A percentile compares a stretch with the other conserved stretches of the same genome.
phyloP scores from a whole-genome alignment of 164 flowering plant species.

The Cinnamomum chago region DNA sequence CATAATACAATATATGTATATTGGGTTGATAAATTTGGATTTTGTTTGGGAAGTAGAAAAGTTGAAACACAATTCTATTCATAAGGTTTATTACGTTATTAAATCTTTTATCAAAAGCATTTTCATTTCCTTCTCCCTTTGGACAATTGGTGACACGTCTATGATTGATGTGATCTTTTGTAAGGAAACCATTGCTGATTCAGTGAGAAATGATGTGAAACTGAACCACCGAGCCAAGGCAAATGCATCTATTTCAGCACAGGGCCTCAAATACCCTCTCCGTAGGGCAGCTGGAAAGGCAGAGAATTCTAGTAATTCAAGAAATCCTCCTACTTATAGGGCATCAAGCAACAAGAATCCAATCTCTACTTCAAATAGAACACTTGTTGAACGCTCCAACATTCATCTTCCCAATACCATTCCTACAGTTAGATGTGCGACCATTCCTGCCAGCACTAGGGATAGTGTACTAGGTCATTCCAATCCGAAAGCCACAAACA shows the following conservation, averaged over 20 bases:
- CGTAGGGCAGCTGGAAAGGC: constrained; percentile 2
- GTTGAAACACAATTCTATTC: neutral
- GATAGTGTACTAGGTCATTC: neutral
- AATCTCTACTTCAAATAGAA: neutral
- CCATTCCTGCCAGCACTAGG: neutral
- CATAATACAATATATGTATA: no score
- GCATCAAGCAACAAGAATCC: constrained; percentile 5
- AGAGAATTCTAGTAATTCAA: constrained; percentile 5
- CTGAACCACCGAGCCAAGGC: constrained; percentile 7
- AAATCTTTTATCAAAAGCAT: neutral
- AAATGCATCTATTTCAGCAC: constrained; percentile 4
- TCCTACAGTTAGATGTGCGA: neutral
- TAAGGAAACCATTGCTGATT: constrained; percentile 13
- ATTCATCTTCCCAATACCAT: neutral
- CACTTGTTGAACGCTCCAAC: neutral
- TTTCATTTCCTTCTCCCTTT: neutral
- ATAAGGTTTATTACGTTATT: no score
- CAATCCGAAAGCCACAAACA: neutral
- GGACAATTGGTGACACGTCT: neutral
- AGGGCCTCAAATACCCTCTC: constrained; percentile 3
- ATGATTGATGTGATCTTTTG: neutral
- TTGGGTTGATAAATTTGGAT: neutral
- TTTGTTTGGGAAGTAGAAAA: neutral
- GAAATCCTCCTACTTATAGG: constrained; percentile 5
- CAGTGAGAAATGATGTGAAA: constrained; percentile 1